Base-by-base conservation (phyloP, 345 rosid genomes). In the Gossypium raimondii region DNA sequence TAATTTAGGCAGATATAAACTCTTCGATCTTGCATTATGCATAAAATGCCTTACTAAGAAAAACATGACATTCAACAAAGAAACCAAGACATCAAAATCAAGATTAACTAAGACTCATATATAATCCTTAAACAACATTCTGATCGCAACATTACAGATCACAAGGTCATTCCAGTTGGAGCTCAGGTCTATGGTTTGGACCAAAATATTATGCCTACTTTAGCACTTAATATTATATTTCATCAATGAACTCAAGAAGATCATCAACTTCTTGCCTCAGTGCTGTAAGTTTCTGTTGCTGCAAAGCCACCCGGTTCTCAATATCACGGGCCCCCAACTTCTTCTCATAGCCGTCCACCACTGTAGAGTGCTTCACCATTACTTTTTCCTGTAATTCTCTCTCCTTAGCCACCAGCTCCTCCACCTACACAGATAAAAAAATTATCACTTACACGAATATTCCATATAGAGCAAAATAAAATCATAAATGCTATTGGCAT, bases 221-320 rank as follows among this genome's bases (percentile, higher is more conserved):
- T 7, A 53, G 57, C 22, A 53, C 57, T 53, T 53, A 51, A 14
- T 52, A 53, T n/a, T 77, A 88, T 81, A 95, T 88, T 84, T 91
- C 97, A 57, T 89, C 94, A 12, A 93, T 83, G 80, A 87, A 84
- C 24, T 92, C 99, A 34, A 90, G 85, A 78, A 93, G 90, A 80
- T 91, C 92, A 41, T 91, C 97, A 11, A 93, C 86, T 75, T 95
- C 99, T 82, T 88, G 94, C 86, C 91, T 91, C 85, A 91, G 70
- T 3, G 86, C 81, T 27, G 79, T 61, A 57, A 95, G 82, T 84
- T 86, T 93, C 78, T 82, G 96, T 85, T 90, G 97, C 81, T 80
- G 93, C 34, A 80, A 65, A 48, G 91, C 87, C 11, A 88, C 87
- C 16, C 97, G 85, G 80, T 86, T 88, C 89, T 93, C 97, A 29